Base-by-base conservation (phyloP, 2,329 filamentous ascomycete genomes). In the Aspergillus aculeatus region DNA sequence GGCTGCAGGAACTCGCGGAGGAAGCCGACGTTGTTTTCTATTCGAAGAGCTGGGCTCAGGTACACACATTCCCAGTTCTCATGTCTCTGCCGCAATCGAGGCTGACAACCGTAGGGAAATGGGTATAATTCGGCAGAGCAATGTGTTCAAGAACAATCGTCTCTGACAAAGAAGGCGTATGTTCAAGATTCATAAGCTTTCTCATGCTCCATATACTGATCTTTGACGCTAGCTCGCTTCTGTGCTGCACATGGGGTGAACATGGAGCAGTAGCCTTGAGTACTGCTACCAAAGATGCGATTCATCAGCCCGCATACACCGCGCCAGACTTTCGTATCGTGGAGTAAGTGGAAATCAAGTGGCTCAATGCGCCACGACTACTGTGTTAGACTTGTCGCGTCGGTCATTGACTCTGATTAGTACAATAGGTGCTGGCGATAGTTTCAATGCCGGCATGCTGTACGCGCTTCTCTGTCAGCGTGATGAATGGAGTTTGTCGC, bases 11-110 rank as follows among this genome's bases (percentile, higher is more conserved):
- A 29, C 80, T 91, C 51, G 87, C 87, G 26, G 78, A 78, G 41
- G 79, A 83, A 65, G 88, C 87, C 24, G 86, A 91, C 68, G 82
- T 90, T 19, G 84, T 91, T n/a, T 90, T 91, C 71, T 91, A 88
- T 75, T 90, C 89, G 12, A 84, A 82, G 67, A 81, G 80, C 54
- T 92, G 89, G 89, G 89, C 89, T 60, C 82, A 87, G 78, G 87
- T 88, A 75, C 29, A 21, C 10, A 24, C 1, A 23, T 12, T n/a
- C 44, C 3, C 10, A 26, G 29, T 56, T 5, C 49, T 2, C 26
- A 11, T 38, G 10, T 10, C n/a, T 31, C 6, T 26, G 11, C 21
- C 4, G 21, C 21, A 6, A 14, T 49, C 41, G 41, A 41, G 5
- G 38, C 50, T 50, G 53, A 50, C 9, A 7, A 7, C 35, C 14